Percentiles rank a stretch among this genome's conserved stretches.
Conservation (phyloP, 345 rosid genomes). For the Psidium friedrichsthalianum region DNA sequence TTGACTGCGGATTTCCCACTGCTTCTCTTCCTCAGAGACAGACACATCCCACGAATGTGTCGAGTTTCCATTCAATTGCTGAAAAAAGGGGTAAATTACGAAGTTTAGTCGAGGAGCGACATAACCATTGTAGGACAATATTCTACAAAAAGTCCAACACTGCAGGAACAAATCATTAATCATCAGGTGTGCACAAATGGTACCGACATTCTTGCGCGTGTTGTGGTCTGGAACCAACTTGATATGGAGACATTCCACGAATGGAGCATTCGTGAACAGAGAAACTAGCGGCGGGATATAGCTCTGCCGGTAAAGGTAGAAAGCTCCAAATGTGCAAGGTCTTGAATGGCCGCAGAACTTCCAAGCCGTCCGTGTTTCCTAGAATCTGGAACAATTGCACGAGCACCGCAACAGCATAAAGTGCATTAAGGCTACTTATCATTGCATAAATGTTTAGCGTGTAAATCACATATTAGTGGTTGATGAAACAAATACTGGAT, state of each 20-base stretch:
- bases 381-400: slow-evolving; percentile 33
- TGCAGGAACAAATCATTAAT: neutral
- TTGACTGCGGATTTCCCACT: slow-evolving; percentile 52
- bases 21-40: slow-evolving; percentile 48
- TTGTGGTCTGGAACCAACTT: slow-evolving; percentile 2
- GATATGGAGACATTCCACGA: slow-evolving; percentile 41
- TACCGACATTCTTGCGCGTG: neutral
- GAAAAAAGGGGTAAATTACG: neutral
- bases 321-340: slow-evolving; percentile 47
- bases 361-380: slow-evolving; percentile 24
- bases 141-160: neutral
- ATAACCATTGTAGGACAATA: neutral
- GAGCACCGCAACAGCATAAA: neutral
- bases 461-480: neutral
- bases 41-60: slow-evolving; percentile 47
- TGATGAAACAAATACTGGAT: neutral
- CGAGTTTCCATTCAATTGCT: neutral
- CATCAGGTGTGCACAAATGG: neutral
- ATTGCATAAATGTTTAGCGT: neutral
- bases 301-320: slow-evolving; percentile 38
- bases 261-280: slow-evolving; percentile 50
- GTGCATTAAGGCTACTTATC: neutral
- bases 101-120: neutral
- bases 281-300: slow-evolving; percentile 42
- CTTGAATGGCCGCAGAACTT: slow-evolving; percentile 30